Conservation (phyloP, 164 flowering plant genomes). For the Buxus sempervirens region DNA sequence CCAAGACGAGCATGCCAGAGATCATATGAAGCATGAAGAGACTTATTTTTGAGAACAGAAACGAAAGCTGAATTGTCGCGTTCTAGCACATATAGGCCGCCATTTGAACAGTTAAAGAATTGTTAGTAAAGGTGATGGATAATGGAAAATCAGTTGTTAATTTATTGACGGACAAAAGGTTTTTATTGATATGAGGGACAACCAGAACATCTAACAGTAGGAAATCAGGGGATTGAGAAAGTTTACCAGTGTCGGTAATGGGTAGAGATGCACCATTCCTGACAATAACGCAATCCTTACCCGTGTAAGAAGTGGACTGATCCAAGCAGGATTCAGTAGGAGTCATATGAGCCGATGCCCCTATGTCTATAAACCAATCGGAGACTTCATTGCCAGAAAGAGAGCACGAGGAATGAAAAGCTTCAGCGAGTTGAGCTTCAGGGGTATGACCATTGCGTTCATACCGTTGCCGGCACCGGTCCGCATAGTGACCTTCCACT, state of each 20-base stretch:
- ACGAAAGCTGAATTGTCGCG: not conserved
- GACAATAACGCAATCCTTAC: constrained; percentile 4
- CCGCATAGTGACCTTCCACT: too few relatives aligned
- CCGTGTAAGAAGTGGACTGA: not conserved
- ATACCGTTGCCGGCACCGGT: too few relatives aligned
- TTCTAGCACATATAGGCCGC: not conserved
- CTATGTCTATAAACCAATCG: not conserved
- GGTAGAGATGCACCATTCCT: constrained; percentile 5
- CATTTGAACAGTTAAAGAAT: not conserved
- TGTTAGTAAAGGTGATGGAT: too few relatives aligned
- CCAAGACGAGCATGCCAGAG: not conserved
- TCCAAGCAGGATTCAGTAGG: not conserved
- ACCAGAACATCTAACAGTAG: constrained; percentile 1
- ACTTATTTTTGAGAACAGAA: not conserved
- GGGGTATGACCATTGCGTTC: too few relatives aligned
- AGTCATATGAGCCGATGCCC: constrained; percentile 5
- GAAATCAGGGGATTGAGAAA: not conserved
- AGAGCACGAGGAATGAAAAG: not conserved
- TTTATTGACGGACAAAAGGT: too few relatives aligned
- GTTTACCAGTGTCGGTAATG: constrained; percentile 1
- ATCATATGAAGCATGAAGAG: not conserved
- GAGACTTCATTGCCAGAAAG: not conserved
- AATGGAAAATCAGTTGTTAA: too few relatives aligned
- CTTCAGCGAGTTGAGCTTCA: not conserved
- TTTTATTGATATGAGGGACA: constrained; percentile 1